Percentiles rank a stretch among this genome's conserved stretches.
Conservation (phyloP, 2,329 filamentous ascomycete species). For the Calonectria leucothoes region DNA sequence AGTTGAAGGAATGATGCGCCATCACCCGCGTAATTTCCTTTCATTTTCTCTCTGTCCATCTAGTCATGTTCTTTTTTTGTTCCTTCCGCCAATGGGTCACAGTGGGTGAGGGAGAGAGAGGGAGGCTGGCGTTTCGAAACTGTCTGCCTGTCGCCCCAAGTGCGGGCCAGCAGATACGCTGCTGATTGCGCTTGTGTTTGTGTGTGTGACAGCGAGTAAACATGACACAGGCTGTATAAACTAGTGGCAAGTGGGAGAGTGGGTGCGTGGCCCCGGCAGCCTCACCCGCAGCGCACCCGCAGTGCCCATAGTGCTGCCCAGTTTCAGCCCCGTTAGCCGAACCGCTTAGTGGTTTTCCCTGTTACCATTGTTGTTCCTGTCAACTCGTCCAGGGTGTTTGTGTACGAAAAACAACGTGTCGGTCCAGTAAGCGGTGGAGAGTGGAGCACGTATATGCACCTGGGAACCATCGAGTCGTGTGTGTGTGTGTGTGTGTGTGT, state of each 20-base stretch:
- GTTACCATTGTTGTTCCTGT: no score
- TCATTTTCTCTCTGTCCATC: neutral
- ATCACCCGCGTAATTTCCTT: neutral
- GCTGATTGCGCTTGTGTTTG: no score
- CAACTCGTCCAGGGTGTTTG: neutral
- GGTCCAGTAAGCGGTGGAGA: neutral
- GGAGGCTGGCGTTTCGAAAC: neutral
- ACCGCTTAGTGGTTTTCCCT: neutral
- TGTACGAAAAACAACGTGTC: neutral
- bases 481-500: neutral
- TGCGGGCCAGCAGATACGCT: neutral
- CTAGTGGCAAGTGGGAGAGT: neutral
- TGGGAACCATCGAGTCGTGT: no score
- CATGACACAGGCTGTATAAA: neutral
- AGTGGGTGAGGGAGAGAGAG: neutral
- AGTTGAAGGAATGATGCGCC: neutral
- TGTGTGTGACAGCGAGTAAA: neutral
- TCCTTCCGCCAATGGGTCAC: neutral
- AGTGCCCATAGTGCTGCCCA: neutral
- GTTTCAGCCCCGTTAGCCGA: neutral
- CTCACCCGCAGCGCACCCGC: neutral
- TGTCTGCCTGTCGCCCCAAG: neutral
- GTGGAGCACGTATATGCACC: neutral
- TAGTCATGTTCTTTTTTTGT: neutral
- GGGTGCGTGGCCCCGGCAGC: neutral